Base-by-base conservation (phyloP, 2,329 filamentous ascomycete genomes). In the Fusarium liriodendri region DNA sequence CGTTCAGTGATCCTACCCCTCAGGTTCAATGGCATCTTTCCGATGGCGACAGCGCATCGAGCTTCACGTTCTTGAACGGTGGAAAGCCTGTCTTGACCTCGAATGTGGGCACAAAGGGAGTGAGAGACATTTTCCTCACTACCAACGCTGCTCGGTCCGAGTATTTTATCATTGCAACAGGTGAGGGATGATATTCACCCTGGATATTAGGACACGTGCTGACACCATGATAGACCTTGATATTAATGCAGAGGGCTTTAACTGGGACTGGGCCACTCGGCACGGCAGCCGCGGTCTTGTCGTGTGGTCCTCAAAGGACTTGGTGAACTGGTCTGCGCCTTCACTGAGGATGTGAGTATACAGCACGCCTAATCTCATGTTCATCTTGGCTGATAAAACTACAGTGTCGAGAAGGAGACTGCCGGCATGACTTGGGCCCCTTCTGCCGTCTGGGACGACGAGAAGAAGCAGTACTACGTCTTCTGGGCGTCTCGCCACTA, bases 401-500 rank as follows among this genome's bases (percentile, higher is more conserved):
- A 3, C 33, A 84, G 80, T 6, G 63, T 83, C 8, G 82, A 84
- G 57, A 66, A 64, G 0, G 77, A 74, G 2, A 82, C 80, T 1
- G 81, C 82, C 2, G 82, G 82, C 7, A 84, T 83, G 82, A 76
- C 77, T 2, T 83, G 81, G 82, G 82, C 82, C 0, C 82, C 82
- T 0, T 83, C 81, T 1, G 82, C 74, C 6, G 80, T 84, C 29
- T 84, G 78, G 80, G 79, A 84, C 25, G 78, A 82, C 14, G 76
- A 61, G 1, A 77, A 77, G 6, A 75, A 78, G 18, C 82, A 85
- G 50, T 88, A 85, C 77, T 83, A 85, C 20, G 83, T 88, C 54
- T 85, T 86, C 77, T 88, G 86, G 87, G 81, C 87, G 0, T 83
- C 83, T 8, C 82, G 84, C 16, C 79, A 84, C 45, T 89, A 88